These are phyloP conservation scores for Ophiostoma himal-ulmi DNA, from an alignment of 2,329 filamentous ascomycete genomes.

Conservation along the genomic window DNA sequence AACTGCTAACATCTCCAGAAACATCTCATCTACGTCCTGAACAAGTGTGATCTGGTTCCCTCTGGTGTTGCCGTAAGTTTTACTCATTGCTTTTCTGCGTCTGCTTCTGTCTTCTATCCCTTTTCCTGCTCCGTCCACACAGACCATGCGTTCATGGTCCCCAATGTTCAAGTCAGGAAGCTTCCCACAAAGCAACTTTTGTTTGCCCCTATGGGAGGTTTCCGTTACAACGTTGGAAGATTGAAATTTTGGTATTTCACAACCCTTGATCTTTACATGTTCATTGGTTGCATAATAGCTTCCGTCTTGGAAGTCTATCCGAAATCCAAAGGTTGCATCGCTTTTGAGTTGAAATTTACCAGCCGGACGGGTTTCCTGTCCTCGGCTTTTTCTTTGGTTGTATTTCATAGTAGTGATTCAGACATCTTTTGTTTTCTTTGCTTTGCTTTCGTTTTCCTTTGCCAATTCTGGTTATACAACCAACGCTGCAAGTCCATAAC, in stretches of 20 bases:
- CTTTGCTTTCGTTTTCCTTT: slow-evolving; percentile 28
- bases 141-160: slow-evolving; percentile 34
- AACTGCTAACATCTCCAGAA: slow-evolving; percentile 43
- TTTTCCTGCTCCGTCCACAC: slow-evolving; percentile 22
- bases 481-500: slow-evolving; percentile 1
- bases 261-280: slow-evolving; percentile 55
- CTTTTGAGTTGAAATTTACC: slow-evolving; percentile 94
- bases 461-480: slow-evolving; percentile 25
- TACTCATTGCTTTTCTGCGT: slow-evolving; percentile 16
- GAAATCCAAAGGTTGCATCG: slow-evolving; percentile 70
- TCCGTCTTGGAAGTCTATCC: slow-evolving; percentile 86
- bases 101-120: slow-evolving; percentile 19
- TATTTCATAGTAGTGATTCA: slow-evolving; percentile 98
- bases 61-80: slow-evolving; percentile 88
- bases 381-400: slow-evolving; percentile 41
- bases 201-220: slow-evolving; percentile 62
- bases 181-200: slow-evolving; percentile 48
- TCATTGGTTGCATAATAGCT: slow-evolving; percentile 62
- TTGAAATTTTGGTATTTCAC: slow-evolving; percentile 62
- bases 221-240: slow-evolving; percentile 99
- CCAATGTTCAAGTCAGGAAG: slow-evolving; percentile 84
- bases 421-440: slow-evolving; percentile 43
- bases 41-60: slow-evolving; percentile 90
- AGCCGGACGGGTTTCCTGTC: slow-evolving; percentile 34
- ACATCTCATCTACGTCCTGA: slow-evolving; percentile 82